phyloP scores from a whole-genome alignment of 306 rosid genomes.

The Cucumis cinereus region DNA sequence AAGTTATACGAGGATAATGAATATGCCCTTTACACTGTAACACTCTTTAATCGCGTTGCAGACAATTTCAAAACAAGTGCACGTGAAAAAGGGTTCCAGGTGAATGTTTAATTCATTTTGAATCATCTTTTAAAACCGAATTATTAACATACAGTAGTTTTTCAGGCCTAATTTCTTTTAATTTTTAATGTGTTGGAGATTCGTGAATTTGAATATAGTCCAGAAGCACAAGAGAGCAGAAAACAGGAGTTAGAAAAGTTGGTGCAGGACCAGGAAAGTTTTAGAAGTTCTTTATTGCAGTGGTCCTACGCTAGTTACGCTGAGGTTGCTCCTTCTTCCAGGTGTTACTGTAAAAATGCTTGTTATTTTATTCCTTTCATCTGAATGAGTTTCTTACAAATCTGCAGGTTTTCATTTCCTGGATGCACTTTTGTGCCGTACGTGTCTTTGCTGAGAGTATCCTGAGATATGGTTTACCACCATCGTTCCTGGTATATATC shows the following conservation, averaged over 20 bases:
- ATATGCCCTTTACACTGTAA: constrained; percentile 80
- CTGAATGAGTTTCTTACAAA: constrained; percentile 9
- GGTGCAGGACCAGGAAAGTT: constrained; percentile 66
- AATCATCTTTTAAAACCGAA: constrained; percentile 7
- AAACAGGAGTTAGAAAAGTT: constrained; percentile 72
- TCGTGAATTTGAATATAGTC: constrained; percentile 76
- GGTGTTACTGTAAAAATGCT: background rate
- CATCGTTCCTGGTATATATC: constrained; percentile 65
- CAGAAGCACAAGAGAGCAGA: constrained; percentile 64
- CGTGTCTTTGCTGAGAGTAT: constrained; percentile 80
- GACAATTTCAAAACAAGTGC: constrained; percentile 83
- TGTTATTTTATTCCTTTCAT: background rate
- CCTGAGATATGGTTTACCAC: constrained; percentile 90
- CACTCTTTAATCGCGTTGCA: constrained; percentile 72
- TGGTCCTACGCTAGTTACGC: constrained; percentile 92
- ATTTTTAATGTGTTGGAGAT: constrained; percentile 38
- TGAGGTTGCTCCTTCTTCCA: constrained; percentile 36
- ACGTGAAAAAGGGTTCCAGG: constrained; percentile 82
- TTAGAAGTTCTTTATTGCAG: constrained; percentile 73
- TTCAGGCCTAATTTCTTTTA: constrained; percentile 13
- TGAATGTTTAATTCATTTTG: constrained; percentile 22
- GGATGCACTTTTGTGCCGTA: constrained; percentile 94
- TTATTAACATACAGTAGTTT: background rate
- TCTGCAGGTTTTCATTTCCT: constrained; percentile 76
- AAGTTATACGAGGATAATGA: constrained; percentile 82